Conservation (phyloP, 1,284 basidiomycete genomes). For the Sutorius eximius region DNA sequence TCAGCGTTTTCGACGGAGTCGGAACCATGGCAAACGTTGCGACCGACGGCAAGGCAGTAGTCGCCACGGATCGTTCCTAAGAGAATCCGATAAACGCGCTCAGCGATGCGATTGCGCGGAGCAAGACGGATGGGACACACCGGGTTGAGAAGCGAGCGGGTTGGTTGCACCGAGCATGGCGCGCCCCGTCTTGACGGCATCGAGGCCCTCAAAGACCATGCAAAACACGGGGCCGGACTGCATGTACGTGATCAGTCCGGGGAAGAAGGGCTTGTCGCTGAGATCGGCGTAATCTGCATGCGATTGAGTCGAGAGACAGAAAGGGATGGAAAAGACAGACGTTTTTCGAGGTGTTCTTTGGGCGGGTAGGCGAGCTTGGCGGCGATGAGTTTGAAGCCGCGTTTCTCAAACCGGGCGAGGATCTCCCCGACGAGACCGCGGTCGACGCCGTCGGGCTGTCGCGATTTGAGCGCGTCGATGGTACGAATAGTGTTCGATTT, state of each 20-base stretch:
- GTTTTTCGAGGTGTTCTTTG: conserved; percentile 83
- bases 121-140: conserved; percentile 39
- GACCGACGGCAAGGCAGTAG: conserved; percentile 89
- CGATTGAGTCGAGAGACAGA: conserved; percentile 12
- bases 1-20: conserved; percentile 89
- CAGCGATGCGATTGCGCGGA: conserved; percentile 6
- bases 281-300: conserved; percentile 89
- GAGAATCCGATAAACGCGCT: background rate
- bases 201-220: conserved; percentile 97
- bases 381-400: conserved; percentile 92
- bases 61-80: conserved; percentile 89
- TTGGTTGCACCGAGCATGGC: conserved; percentile 96
- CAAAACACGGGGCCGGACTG: conserved; percentile 92
- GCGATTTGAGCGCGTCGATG: background rate
- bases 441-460: conserved; percentile 95
- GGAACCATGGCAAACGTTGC: conserved; percentile 94
- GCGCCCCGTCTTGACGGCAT: conserved; percentile 96
- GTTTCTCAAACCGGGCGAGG: conserved; percentile 90
- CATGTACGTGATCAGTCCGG: conserved; percentile 93
- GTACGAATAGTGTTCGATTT: background rate
- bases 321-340: conserved; percentile 36
- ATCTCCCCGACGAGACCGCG: conserved; percentile 93
- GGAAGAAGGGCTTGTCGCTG: conserved; percentile 90
- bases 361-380: conserved; percentile 82
- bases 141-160: conserved; percentile 87